phyloP scores from a whole-genome alignment of 805 yeast genomes.

The Candida orba region DNA sequence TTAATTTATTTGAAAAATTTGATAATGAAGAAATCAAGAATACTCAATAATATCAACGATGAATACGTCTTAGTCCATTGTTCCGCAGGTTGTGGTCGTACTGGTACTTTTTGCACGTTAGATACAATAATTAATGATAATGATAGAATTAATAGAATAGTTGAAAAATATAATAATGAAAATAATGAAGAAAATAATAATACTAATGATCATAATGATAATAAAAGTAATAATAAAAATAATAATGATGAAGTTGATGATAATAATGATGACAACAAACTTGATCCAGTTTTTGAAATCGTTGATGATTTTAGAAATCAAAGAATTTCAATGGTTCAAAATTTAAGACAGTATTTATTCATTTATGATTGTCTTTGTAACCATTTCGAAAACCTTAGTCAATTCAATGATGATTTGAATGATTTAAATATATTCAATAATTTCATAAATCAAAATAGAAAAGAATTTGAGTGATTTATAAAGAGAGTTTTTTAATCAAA shows the following conservation, averaged over 20 bases:
- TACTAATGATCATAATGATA: background rate
- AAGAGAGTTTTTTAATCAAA: no score
- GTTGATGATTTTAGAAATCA: constrained; percentile 66
- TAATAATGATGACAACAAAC: constrained; percentile 31
- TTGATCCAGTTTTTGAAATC: constrained; percentile 41
- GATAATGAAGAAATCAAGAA: constrained; percentile 26
- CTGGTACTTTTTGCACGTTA: constrained; percentile 79
- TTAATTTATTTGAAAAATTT: constrained; percentile 41
- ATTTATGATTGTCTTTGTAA: constrained; percentile 54
- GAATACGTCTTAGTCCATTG: constrained; percentile 66
- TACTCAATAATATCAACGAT: background rate
- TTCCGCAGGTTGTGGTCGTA: constrained; percentile 95
- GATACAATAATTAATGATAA: constrained; percentile 46
- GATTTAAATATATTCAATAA: constrained; percentile 5
- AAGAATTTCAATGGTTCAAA: constrained; percentile 80
- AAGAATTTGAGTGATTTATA: no score
- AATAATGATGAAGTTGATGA: background rate
- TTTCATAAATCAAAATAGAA: no score
- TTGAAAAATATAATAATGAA: background rate
- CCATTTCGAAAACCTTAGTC: constrained; percentile 1
- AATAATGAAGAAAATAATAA: background rate
- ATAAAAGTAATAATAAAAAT: background rate
- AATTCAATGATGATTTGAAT: constrained; percentile 4
- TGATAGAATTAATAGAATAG: no score
- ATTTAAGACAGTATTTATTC: constrained; percentile 62